Conservation (phyloP, 148 eudicot species). For the Chenopodium quinoa region DNA sequence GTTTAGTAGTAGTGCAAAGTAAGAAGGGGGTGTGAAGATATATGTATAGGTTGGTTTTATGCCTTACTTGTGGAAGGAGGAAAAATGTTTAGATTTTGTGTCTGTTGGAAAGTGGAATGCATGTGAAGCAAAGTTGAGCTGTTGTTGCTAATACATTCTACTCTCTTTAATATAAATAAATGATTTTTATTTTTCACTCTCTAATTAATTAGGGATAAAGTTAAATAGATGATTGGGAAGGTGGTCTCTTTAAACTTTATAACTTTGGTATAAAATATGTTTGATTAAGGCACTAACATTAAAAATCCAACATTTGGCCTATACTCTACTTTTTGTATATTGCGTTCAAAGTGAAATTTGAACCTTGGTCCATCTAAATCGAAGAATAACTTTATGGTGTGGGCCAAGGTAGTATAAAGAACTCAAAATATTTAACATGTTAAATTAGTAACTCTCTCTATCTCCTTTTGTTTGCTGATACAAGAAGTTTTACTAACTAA, state of each 20-base stretch:
- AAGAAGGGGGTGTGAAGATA: slow-evolving; percentile 29
- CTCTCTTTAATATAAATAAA: slow-evolving; percentile 8
- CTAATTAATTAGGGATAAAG: slow-evolving; percentile 21
- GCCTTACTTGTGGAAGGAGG: slow-evolving; percentile 75
- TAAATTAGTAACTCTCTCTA: neutral
- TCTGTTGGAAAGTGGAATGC: slow-evolving; percentile 63
- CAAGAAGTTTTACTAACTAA: too few species aligned
- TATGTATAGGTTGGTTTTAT: slow-evolving; percentile 33
- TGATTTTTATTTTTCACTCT: neutral
- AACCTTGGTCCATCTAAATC: slow-evolving; percentile 20
- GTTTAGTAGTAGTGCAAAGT: slow-evolving; percentile 8
- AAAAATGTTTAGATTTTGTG: slow-evolving; percentile 49
- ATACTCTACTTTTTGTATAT: slow-evolving; percentile 9
- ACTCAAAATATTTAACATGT: too few species aligned
- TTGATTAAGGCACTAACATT: slow-evolving; percentile 30
- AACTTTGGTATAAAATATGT: slow-evolving; percentile 21
- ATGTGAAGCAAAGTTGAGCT: slow-evolving; percentile 74
- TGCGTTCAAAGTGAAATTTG: slow-evolving; percentile 23
- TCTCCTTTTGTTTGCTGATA: too few species aligned
- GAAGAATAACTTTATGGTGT: slow-evolving; percentile 34
- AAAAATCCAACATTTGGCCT: slow-evolving; percentile 24
- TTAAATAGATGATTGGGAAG: slow-evolving; percentile 33
- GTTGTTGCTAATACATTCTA: neutral
- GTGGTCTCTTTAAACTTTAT: slow-evolving; percentile 39
- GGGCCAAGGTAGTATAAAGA: neutral